Evolutionary conservation across 108 stramenopile genomes (phyloP).

Genomic region (Chaetoceros muelleri): DNA sequence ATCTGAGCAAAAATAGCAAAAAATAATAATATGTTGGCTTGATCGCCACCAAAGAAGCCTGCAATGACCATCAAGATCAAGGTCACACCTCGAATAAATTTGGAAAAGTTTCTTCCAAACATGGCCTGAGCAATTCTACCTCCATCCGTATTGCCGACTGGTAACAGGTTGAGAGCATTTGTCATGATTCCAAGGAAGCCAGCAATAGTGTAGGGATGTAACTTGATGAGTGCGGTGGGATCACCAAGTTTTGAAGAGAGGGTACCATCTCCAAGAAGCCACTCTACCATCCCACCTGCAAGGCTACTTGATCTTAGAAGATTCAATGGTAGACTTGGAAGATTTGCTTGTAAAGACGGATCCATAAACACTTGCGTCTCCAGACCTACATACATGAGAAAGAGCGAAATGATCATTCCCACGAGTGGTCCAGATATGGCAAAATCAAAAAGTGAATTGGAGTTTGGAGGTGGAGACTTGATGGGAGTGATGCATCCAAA

Average conservation of each 20-base stretch:
- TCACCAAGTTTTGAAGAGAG: constrained; percentile 18
- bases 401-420: constrained; percentile 23
- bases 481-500: constrained; percentile 37
- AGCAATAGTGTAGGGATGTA: constrained; percentile 46
- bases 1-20: constrained; percentile 42
- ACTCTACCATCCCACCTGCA: constrained; percentile 41
- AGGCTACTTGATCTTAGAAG: constrained; percentile 37
- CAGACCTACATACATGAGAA: constrained; percentile 35
- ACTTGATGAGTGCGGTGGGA: constrained; percentile 22
- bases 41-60: constrained; percentile 55
- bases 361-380: constrained; percentile 36
- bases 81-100: constrained; percentile 37
- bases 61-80: constrained; percentile 25
- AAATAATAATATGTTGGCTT: constrained; percentile 30
- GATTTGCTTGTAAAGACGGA: constrained; percentile 8
- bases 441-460: constrained; percentile 54
- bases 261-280: constrained; percentile 28
- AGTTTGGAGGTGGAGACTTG: constrained; percentile 28
- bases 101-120: constrained; percentile 55
- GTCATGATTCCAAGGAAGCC: constrained; percentile 39
- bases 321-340: constrained; percentile 34
- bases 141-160: constrained; percentile 70
- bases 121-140: constrained; percentile 53
- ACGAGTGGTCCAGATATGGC: constrained; percentile 39
- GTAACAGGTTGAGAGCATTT: constrained; percentile 43